These are phyloP conservation scores for Ilex asprella DNA, from an alignment of 257 asterid species.

Conservation along the genomic window DNA sequence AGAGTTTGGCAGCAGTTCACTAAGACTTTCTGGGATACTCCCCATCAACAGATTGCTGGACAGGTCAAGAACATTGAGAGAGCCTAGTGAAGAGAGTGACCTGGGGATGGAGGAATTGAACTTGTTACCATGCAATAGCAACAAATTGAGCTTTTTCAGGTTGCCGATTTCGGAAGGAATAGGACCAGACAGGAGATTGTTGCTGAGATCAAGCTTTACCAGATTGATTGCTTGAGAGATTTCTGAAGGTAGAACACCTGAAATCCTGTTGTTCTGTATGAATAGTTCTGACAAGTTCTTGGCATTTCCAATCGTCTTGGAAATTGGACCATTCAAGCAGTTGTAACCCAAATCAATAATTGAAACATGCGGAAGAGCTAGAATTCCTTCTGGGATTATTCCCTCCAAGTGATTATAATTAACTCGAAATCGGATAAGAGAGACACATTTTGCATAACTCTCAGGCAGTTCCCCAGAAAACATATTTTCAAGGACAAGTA, in stretches of 20 bases:
- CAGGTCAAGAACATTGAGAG: constrained; percentile 72
- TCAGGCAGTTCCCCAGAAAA: constrained; percentile 64
- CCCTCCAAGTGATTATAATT: constrained; percentile 58
- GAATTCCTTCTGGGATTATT: constrained; percentile 54
- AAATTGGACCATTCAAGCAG: constrained; percentile 46
- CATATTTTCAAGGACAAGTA: constrained; percentile 55
- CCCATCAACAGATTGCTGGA: constrained; percentile 59
- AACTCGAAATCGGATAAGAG: constrained; percentile 73
- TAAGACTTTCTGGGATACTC: constrained; percentile 46
- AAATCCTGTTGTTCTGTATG: constrained; percentile 67
- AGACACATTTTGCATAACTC: constrained; percentile 50
- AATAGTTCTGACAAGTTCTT: constrained; percentile 71
- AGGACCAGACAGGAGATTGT: constrained; percentile 64
- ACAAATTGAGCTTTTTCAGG: constrained; percentile 51
- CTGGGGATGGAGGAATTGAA: constrained; percentile 66
- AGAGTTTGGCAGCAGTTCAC: constrained; percentile 56
- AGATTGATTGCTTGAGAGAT: constrained; percentile 51
- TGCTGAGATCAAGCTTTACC: constrained; percentile 72
- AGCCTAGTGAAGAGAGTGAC: constrained; percentile 47
- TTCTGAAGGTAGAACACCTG: constrained; percentile 65
- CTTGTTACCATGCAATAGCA: constrained; percentile 57
- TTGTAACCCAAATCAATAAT: constrained; percentile 64
- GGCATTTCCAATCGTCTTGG: constrained; percentile 42
- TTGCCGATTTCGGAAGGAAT: constrained; percentile 63
- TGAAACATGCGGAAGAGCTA: constrained; percentile 62